phyloP scores from a whole-genome alignment of 2,329 filamentous ascomycete genomes.

The Talaromyces sp. region DNA sequence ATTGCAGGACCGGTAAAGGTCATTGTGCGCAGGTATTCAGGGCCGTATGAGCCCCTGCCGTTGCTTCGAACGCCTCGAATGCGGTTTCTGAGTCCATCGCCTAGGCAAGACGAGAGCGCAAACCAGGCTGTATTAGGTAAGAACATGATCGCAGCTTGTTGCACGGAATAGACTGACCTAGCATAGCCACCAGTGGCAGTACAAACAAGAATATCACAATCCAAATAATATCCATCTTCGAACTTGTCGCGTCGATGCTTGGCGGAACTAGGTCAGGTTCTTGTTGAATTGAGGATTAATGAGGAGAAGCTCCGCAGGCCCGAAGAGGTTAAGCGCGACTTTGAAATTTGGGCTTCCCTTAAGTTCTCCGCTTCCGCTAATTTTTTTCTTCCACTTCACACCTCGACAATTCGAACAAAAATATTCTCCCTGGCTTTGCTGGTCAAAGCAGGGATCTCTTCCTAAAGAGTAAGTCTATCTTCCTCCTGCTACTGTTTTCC shows the following conservation, averaged over 20 bases:
- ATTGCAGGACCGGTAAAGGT: conserved; percentile 52
- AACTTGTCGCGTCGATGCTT: background rate
- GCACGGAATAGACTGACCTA: conserved; percentile 26
- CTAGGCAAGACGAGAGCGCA: conserved; percentile 54
- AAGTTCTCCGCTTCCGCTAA: conserved; percentile 8
- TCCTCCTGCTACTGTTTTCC: conserved; percentile 1
- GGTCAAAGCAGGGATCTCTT: conserved; percentile 12
- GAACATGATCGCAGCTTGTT: conserved; percentile 17
- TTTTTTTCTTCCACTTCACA: conserved; percentile 8
- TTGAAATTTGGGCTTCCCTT: background rate
- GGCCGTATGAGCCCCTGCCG: conserved; percentile 49
- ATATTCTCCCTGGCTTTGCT: conserved; percentile 17
- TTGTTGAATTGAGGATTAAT: background rate
- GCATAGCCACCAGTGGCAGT: conserved; percentile 34
- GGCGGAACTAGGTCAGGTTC: background rate
- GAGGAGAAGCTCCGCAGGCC: background rate
- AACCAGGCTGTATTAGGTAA: conserved; percentile 44
- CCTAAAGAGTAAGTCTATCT: background rate
- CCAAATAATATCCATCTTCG: conserved; percentile 33
- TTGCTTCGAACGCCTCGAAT: conserved; percentile 45
- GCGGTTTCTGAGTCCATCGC: conserved; percentile 50
- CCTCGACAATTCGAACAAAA: conserved; percentile 3
- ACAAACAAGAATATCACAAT: conserved; percentile 37
- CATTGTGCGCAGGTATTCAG: conserved; percentile 55
- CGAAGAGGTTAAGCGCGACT: background rate